phyloP scores from a whole-genome alignment of 179 eudicot genomes.

The Dionaea muscipula region DNA sequence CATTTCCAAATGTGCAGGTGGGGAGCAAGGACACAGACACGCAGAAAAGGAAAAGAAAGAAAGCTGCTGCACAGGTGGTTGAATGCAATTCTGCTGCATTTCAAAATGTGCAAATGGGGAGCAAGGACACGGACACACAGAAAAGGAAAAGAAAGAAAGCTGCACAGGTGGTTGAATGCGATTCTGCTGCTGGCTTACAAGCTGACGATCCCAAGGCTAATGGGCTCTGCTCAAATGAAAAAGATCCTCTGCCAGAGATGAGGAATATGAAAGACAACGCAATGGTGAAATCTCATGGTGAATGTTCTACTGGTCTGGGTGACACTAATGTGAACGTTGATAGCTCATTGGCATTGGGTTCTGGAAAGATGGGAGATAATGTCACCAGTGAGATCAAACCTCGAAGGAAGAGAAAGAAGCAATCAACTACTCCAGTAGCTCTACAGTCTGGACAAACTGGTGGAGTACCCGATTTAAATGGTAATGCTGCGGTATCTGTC shows the following conservation, averaged over 20 bases:
- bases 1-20: conserved; percentile 17
- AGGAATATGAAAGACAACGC: conserved; percentile 38
- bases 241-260: conserved; percentile 20
- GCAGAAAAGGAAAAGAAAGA: conserved; percentile 9
- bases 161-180: background rate
- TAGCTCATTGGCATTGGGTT: conserved; percentile 1
- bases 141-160: conserved; percentile 8
- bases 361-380: conserved; percentile 4
- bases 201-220: conserved; percentile 11
- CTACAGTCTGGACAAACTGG: conserved; percentile 15
- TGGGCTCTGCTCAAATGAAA: conserved; percentile 12
- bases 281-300: conserved; percentile 3
- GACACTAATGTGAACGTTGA: conserved; percentile 15
- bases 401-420: conserved; percentile 11
- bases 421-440: background rate
- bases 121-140: conserved; percentile 6
- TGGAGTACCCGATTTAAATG: conserved; percentile 45
- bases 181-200: conserved; percentile 8
- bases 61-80: conserved; percentile 4
- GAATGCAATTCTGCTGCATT: conserved; percentile 15
- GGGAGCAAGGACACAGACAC: conserved; percentile 3
- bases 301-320: conserved; percentile 8
- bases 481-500: conserved; percentile 16
- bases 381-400: conserved; percentile 4
- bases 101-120: conserved; percentile 8